Conservation (phyloP, 1,284 basidiomycete genomes). For the Thelephora terrestris region DNA sequence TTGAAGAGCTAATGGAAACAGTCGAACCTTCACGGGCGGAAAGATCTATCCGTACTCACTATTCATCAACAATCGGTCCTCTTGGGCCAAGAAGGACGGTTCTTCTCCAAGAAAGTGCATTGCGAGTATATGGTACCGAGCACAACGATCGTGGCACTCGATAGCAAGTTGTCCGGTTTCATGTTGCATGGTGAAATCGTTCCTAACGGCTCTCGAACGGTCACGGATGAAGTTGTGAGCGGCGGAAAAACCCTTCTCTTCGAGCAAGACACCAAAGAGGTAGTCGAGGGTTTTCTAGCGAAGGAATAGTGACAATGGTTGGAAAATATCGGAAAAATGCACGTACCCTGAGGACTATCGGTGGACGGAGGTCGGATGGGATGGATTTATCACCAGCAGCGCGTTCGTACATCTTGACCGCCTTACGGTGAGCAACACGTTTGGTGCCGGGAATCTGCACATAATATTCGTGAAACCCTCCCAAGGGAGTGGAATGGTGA, state of each 20-base stretch:
- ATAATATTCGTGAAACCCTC: slow-evolving; percentile 29
- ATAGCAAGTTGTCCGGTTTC: slow-evolving; percentile 72
- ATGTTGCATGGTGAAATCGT: slow-evolving; percentile 93
- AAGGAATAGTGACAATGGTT: slow-evolving; percentile 3
- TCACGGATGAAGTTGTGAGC: slow-evolving; percentile 88
- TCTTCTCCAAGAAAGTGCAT: slow-evolving; percentile 66
- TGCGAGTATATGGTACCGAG: slow-evolving; percentile 86
- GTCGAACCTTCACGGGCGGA: background rate
- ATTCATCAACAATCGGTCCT: slow-evolving; percentile 86
- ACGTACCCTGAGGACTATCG: slow-evolving; percentile 67
- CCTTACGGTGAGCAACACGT: slow-evolving; percentile 75
- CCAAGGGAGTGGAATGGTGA: slow-evolving; percentile 4
- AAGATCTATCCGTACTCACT: slow-evolving; percentile 38
- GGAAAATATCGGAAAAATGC: slow-evolving; percentile 1
- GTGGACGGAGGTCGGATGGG: slow-evolving; percentile 89
- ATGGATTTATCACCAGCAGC: slow-evolving; percentile 89
- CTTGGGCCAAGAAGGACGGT: slow-evolving; percentile 57
- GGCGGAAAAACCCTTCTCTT: slow-evolving; percentile 54
- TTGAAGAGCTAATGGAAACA: slow-evolving; percentile 57
- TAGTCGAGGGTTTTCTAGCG: slow-evolving; percentile 81
- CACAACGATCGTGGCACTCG: slow-evolving; percentile 89
- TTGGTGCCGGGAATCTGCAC: slow-evolving; percentile 61
- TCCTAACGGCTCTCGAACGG: slow-evolving; percentile 82
- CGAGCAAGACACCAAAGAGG: slow-evolving; percentile 77
- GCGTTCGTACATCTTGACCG: slow-evolving; percentile 93